phyloP scores from a whole-genome alignment of 2,329 filamentous ascomycete genomes.

The Akanthomyces muscarius region DNA sequence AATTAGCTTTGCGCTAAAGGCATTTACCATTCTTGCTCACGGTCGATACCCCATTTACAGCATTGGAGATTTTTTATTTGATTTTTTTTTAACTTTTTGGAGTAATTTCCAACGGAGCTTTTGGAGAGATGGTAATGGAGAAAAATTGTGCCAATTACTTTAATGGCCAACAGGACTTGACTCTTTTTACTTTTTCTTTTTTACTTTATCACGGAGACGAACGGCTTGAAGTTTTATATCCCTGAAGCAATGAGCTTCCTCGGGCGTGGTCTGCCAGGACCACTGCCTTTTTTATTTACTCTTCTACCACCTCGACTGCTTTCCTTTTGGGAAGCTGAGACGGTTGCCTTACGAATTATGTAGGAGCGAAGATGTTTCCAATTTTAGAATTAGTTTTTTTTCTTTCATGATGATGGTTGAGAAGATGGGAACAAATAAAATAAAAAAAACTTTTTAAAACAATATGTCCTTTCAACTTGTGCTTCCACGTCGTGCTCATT shows the following conservation, averaged over 20 bases:
- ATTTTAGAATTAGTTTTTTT: slow-evolving; percentile 3
- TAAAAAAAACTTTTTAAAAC: not conserved
- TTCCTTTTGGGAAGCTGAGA: not conserved
- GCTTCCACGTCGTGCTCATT: not conserved
- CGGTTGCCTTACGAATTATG: slow-evolving; percentile 13
- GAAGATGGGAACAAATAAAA: not conserved
- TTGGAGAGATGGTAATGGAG: not conserved
- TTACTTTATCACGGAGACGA: slow-evolving; percentile 5
- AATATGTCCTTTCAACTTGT: not conserved
- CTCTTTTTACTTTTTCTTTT: slow-evolving; percentile 17
- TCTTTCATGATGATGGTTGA: slow-evolving; percentile 7
- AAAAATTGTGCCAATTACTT: slow-evolving; percentile 4
- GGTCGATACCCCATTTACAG: slow-evolving; percentile 27
- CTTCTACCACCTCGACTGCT: slow-evolving; percentile 8
- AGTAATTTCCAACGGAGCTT: slow-evolving; percentile 12
- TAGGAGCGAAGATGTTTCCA: slow-evolving; percentile 10
- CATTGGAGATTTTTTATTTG: slow-evolving; percentile 9
- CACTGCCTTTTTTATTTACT: not conserved
- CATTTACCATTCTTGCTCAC: slow-evolving; percentile 26
- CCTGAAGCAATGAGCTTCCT: not conserved
- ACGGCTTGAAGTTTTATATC: slow-evolving; percentile 10
- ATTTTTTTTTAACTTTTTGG: slow-evolving; percentile 4
- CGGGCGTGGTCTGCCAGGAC: not conserved
- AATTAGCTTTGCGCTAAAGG: slow-evolving; percentile 10
- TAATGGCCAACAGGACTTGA: not conserved